Base-by-base conservation (phyloP, 2,329 filamentous ascomycete genomes). In the Leptographium flavum region DNA sequence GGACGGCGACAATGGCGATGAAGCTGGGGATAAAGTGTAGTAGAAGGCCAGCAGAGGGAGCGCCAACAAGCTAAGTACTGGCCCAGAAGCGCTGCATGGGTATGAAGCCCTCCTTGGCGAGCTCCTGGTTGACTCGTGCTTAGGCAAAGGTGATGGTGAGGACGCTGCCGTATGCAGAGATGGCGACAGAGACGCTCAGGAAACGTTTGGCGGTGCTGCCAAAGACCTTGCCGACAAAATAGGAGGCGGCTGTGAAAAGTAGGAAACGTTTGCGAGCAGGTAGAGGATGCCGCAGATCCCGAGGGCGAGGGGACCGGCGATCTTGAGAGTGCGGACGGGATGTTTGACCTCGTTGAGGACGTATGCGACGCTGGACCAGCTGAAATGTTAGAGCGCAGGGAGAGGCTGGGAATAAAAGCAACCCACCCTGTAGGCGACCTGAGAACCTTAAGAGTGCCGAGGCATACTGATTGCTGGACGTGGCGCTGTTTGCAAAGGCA, bases 291-390 rank as follows among this genome's bases (percentile, higher is more conserved):
- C 77, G 5, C 76, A 74, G 6, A 67, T 69, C 2, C 69, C 72
- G 4, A 80, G 65, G 2, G 75, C 76, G 0, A 79, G 55, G 0
- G 79, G 74, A 0, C 74, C 77, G 19, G 79, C 78, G 37, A 76
- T 70, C 60, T 76, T 80, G 49, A 83, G 67, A 0, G 79, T 83
- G 28, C 66, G 67, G 4, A 78, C 70, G 0, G 79, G 79, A 57
- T 81, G 74, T 57, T 71, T 76, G 43, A 76, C 79, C 62, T 84
- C 80, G 56, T 70, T 73, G 36, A 79, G 63, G 44, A 70, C 75
- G 55, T 82, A 79, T 60, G 81, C 81, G 55, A 76, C 77, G 57
- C 81, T 81, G 62, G 68, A 61, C 75, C 74, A 81, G 4, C 76
- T 75, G 0, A 11, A n/a, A 28, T 2, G 27, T 28, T 28, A 28